Percentiles rank a stretch among this genome's conserved stretches.
Evolutionary conservation across 257 asterid species (phyloP).

Genomic region (Solanum boliviense): DNA sequence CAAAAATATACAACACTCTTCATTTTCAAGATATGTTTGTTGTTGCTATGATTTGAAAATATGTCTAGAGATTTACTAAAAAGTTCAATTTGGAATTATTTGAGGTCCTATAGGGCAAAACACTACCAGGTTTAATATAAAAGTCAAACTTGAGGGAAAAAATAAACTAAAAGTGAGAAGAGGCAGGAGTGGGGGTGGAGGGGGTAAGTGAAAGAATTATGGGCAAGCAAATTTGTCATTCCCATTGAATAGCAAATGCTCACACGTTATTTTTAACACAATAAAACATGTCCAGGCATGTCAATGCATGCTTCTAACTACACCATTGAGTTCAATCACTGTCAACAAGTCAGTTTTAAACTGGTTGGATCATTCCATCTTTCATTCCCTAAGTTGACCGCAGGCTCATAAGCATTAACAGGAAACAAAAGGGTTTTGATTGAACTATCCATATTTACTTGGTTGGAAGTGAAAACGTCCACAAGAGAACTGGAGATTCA

Average conservation of each 20-base stretch:
- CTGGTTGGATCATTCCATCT: slow-evolving; percentile 5
- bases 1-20: not conserved
- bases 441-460: slow-evolving; percentile 7
- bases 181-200: not conserved
- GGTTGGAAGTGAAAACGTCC: not conserved
- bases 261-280: slow-evolving; percentile 5
- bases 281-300: not conserved
- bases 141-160: not conserved
- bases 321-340: slow-evolving; percentile 1
- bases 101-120: not conserved
- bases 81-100: not conserved
- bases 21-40: not conserved
- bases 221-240: not conserved
- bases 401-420: not conserved
- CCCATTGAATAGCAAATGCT: slow-evolving; percentile 9
- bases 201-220: not conserved
- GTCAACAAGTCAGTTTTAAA: slow-evolving; percentile 6
- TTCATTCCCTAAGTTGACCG: not conserved
- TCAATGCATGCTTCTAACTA: slow-evolving; percentile 1
- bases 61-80: not conserved
- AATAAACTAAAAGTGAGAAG: not conserved
- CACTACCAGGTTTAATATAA: not conserved
- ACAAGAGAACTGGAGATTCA: not conserved
- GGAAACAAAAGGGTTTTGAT: not conserved
- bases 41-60: not conserved